phyloP scores from a whole-genome alignment of 805 yeast species.

The Suhomyces canberraensis region DNA sequence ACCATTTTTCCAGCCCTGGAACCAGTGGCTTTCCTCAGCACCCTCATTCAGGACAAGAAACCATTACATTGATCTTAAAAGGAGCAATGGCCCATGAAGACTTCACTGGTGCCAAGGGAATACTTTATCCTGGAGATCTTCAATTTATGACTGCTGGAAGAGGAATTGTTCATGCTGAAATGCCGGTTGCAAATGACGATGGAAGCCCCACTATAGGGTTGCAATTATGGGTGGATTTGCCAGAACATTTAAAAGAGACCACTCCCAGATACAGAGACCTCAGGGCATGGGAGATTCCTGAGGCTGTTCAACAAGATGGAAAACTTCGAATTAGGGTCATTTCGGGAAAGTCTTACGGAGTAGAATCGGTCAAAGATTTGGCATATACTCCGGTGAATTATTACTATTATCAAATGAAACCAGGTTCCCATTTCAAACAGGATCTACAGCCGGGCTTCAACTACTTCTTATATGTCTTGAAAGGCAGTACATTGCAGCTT shows the following conservation, averaged over 20 bases:
- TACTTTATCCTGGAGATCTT: conserved; percentile 75
- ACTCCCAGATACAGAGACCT: conserved; percentile 80
- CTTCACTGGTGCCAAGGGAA: conserved; percentile 80
- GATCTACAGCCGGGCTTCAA: conserved; percentile 58
- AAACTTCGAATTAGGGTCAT: conserved; percentile 67
- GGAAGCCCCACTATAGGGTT: conserved; percentile 57
- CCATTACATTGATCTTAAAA: conserved; percentile 63
- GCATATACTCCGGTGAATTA: conserved; percentile 81
- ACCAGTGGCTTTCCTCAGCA: conserved; percentile 81
- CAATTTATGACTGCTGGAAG: conserved; percentile 94
- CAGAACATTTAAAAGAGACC: conserved; percentile 55
- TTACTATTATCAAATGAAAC: conserved; percentile 61
- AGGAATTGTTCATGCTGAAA: conserved; percentile 84
- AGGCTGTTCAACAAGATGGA: conserved; percentile 58
- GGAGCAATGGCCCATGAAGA: conserved; percentile 81
- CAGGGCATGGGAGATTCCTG: conserved; percentile 66
- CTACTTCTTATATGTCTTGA: conserved; percentile 63
- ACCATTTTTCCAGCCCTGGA: conserved; percentile 65
- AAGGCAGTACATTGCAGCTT: conserved; percentile 53
- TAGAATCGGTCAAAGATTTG: conserved; percentile 64
- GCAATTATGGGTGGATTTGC: conserved; percentile 88
- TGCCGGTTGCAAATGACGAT: conserved; percentile 57
- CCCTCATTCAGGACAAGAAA: conserved; percentile 81
- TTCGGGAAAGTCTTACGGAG: conserved; percentile 73
- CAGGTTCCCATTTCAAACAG: conserved; percentile 65